Percentiles rank a stretch among this genome's conserved stretches.
These are phyloP conservation scores for Gautieria morchelliformis DNA, from an alignment of 768 basidiomycete genomes.

Conservation along the genomic window DNA sequence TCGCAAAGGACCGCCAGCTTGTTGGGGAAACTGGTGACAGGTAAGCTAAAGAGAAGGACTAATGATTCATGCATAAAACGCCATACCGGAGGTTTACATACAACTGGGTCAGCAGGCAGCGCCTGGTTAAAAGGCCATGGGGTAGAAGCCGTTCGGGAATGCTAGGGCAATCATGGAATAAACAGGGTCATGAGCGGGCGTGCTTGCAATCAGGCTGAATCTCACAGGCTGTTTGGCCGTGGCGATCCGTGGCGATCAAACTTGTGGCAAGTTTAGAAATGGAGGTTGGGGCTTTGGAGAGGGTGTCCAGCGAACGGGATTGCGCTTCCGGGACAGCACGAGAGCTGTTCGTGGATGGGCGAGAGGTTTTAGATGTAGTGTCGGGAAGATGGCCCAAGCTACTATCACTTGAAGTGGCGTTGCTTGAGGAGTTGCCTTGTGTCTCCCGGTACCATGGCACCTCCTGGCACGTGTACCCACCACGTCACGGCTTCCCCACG, in stretches of 20 bases:
- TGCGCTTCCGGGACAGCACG: background rate
- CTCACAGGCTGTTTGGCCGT: slow-evolving; percentile 4
- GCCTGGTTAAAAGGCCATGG: slow-evolving; percentile 8
- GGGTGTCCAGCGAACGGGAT: background rate
- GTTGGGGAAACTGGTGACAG: background rate
- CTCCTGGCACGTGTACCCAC: too few relatives aligned
- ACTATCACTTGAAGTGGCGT: background rate
- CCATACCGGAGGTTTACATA: background rate
- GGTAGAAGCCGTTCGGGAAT: background rate
- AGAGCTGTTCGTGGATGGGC: background rate
- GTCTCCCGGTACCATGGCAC: too few relatives aligned
- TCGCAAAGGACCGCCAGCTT: background rate
- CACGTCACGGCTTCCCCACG: too few relatives aligned
- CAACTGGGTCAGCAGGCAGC: background rate
- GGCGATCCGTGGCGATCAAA: background rate
- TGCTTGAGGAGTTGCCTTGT: background rate
- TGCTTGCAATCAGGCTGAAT: background rate
- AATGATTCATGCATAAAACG: background rate
- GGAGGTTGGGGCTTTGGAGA: background rate
- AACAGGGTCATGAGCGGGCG: background rate
- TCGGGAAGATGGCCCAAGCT: background rate
- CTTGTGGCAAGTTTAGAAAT: background rate
- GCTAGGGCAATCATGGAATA: background rate
- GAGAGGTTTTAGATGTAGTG: background rate
- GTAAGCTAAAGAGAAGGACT: background rate